Base-by-base conservation (phyloP, 495 filamentous ascomycete genomes). In the Penicillium macrosclerotiorum region DNA sequence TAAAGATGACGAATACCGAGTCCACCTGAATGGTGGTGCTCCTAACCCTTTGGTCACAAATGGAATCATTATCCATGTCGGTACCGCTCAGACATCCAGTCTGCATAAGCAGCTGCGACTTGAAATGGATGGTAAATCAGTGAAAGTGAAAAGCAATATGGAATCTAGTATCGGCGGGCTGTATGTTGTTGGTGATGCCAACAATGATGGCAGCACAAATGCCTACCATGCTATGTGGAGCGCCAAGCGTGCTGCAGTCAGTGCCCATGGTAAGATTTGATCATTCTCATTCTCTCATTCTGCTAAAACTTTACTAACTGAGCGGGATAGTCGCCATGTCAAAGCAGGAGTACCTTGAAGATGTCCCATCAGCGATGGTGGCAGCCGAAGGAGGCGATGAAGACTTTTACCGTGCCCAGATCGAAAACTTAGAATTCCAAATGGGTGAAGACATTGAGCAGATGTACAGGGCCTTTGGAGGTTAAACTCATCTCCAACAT, bases 181-280 rank as follows among this genome's bases (percentile, higher is more conserved):
- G 9, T 77, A 68, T 43, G 71, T 67, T 3, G 61, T 77, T 23
- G 73, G 73, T 1, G 73, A 76, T 42, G 69, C 73, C 8, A 78
- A 78, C 48, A 63, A 65, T 13, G 74, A 75, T 13, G 68, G 67
- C 30, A 52, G 57, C 16, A 75, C 72, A 4, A 78, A 75, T 38
- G 72, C 73, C 27, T 69, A 71, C 5, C 74, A 78, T 38, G 74
- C 74, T 2, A 61, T 78, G 49, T 76, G 65, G 37, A 73, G 62
- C 8, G 73, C 63, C 1, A 78, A 76, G 65, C 45, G 65, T 31
- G 63, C 73, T 17, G 72, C 67, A 3, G 74, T 77, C 14, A 38
- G 40, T 25, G 25, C 26, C 1, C 47, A 51, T 23, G 41, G 38
- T 43, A 29, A 44, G 17, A 36, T 36, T n/a, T n/a, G n/a, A n/a